Base-by-base conservation (phyloP, 2,329 filamentous ascomycete genomes). In the Alternaria burnsii region DNA sequence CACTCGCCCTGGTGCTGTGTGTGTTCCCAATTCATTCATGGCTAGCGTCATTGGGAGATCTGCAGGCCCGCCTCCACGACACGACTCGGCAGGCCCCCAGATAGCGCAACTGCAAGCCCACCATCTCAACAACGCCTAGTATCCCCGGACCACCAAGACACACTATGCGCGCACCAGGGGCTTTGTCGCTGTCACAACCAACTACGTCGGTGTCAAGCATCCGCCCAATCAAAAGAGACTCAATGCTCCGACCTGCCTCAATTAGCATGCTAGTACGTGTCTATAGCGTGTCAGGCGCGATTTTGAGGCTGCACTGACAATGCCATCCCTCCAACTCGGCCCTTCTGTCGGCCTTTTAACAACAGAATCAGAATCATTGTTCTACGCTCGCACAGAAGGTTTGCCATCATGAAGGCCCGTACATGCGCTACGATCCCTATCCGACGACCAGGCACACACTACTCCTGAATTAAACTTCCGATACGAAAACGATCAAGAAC, bases 341-440 rank as follows among this genome's bases (percentile, higher is more conserved):
- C 38, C 12, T 52, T 52, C 36, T 42, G 4, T 52, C 50, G 50
- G 50, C 24, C 26, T 42, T n/a, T 41, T 5, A 42, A 52, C 26
- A 42, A 42, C 24, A 30, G 24, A 52, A 8, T 52, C 26, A 22
- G 24, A 52, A 8, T 52, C 26, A 8, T 32, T 42, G 22, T 52
- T 52, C 36, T 52, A 42, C 50, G 26, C 50, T 52, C 50, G 38
- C 50, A 38, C 36, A 52, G 50, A 42, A 41, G 26, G 22, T 52
- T 42, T 42, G 50, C 50, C 24, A 28, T 52, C 1, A n/a, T 41
- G 26, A 28, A 28, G 18, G 20, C 38, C n/a, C 44, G 11, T 34
- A 34, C 44, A 48, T 34, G 8, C n/a, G n/a, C 38, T 20, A 40
- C 0, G 38, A 32, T 42, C 24, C 24, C n/a, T 14, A 20, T 28